Evolutionary conservation across 2,329 filamentous ascomycete species (phyloP), one percentile per base, ranked within the genome.

Genomic region (Trichoderma sp.): DNA sequence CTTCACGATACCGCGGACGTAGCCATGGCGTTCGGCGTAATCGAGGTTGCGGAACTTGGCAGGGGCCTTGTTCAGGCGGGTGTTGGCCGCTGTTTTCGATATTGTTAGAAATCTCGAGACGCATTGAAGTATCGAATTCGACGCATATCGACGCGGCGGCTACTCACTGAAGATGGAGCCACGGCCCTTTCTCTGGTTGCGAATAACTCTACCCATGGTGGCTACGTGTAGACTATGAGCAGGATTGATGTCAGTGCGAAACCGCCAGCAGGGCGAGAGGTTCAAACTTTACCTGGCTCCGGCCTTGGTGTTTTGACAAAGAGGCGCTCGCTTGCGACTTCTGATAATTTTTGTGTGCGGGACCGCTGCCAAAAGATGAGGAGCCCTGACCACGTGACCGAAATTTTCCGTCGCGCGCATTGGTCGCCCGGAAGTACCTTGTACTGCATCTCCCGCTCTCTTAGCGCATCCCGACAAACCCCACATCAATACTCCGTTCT

Each of bases 41-140:
- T 99, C 96, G 89, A 97, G 92, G 78, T 89, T 93, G 85, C 96
- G 89, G 91, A 99, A 98, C 87, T 97, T 92, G 81, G 95, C 83
- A 71, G 81, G 81, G 70, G 81, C 81, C 90, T 98, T 97, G 88
- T 96, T 95, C 81, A 98, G 90, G 85, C 92, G 91, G 85, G 92
- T 94, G 86, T 92, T 88, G 83, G 91, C 89, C 85, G 89, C 89
- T 92, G 79, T 75, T 70, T 72, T 72, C 66, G 65, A 70, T 59
- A 37, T 52, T 49, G 74, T 81, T 72, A 81, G 79, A 74, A 43
- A 77, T 72, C 73, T 72, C 71, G 70, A 68, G 49, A 43, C 73
- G 70, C 72, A 75, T 65, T 71, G 72, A 62, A 71, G 68, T 40
- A 10, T 13, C 33, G 1, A 70, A 73, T 63, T 59, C 62, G 33